Evolutionary conservation across 139 green algal species (phyloP).

Genomic region (Chlamydomonas sp.): DNA sequence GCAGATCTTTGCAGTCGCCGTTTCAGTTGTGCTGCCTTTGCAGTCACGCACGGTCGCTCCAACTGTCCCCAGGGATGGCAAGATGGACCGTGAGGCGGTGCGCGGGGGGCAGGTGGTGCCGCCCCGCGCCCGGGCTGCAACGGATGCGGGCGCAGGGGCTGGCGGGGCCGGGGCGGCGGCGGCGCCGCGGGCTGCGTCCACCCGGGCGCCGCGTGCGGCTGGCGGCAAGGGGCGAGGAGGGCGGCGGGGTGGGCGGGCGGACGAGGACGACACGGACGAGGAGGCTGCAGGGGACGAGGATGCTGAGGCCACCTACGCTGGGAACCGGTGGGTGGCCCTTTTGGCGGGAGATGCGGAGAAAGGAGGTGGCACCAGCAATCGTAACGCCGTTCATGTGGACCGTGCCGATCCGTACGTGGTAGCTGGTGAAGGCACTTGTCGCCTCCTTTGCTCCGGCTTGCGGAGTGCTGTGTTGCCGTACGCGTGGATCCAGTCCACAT

Average conservation of each 20-base stretch:
- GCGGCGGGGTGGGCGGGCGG: slow-evolving; percentile 10
- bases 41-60: background rate
- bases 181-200: background rate
- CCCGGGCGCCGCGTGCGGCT: background rate
- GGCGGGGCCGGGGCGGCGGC: background rate
- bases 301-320: slow-evolving; percentile 59
- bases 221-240: slow-evolving; percentile 14
- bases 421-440: too few species aligned
- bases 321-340: slow-evolving; percentile 52
- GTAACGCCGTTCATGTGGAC: too few species aligned
- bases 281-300: slow-evolving; percentile 45
- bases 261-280: too few species aligned
- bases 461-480: background rate
- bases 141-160: background rate
- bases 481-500: background rate
- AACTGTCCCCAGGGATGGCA: slow-evolving; percentile 46
- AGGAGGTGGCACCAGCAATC: too few species aligned
- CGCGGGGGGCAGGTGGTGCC: slow-evolving; percentile 44
- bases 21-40: background rate
- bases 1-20: background rate
- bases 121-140: background rate
- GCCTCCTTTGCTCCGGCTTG: background rate
- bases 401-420: too few species aligned
- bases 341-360: too few species aligned
- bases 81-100: slow-evolving; percentile 58